Evolutionary conservation across 1,284 basidiomycete genomes (phyloP), one percentile per base, ranked within the genome.

Genomic region (Volvariella surrecta): DNA sequence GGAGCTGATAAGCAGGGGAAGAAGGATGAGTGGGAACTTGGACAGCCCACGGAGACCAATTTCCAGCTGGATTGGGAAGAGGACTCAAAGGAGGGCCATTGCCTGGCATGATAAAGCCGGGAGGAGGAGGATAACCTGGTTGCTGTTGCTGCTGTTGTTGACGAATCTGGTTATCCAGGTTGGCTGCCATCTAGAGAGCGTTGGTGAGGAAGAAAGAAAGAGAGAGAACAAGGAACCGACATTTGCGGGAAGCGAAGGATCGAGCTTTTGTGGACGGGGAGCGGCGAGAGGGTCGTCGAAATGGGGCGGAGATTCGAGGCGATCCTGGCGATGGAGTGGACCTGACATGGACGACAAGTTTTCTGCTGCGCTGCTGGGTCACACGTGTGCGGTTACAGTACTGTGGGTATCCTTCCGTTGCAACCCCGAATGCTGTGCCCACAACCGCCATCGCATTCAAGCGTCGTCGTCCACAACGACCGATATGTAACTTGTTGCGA

Each of bases 201-300:
- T 19, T 41, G 44, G 28, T 16, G 37, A 30, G 44, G 37, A 40
- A 32, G 16, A 44, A 31, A 21, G 34, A 39, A 45, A 34, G 37
- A 41, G 21, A 46, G 32, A 37, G 21, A 31, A 46, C 40, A 34
- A 15, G 41, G 21, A 3, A 59, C 77, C 56, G 56, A 81, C 82
- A 54, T 82, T 79, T 30, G 71, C 68, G n/a, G 79, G 77, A 1
- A 82, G 58, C 51, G 67, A 68, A 13, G 76, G 78, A 53, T 82
- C 76, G 4, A 81, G 45, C 43, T 75, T 70, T 48, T 81, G 76
- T 0, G 83, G 79, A n/a, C 76, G 67, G 3, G 84, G 84, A 0
- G 83, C 82, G 4, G 72, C 73, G 6, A 87, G 65, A 0, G 82
- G 79, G 15, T 74, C 63, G 49, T 71, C 71, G 45, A 71, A 76